Base-by-base conservation (phyloP, 768 basidiomycete genomes). In the Mycena galopus region DNA sequence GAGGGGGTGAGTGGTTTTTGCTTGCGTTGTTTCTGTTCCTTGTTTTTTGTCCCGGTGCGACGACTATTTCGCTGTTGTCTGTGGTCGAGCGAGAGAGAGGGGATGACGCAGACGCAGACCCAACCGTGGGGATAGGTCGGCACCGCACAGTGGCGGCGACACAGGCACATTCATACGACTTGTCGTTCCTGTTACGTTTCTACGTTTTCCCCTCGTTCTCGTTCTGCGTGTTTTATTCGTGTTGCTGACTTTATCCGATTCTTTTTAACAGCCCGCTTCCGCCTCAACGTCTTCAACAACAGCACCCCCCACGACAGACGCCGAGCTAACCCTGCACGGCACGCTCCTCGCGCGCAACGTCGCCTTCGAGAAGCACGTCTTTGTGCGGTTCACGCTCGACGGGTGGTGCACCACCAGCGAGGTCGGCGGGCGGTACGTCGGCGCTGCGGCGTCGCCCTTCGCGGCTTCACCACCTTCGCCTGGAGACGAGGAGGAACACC, bases 321-420 rank as follows among this genome's bases (percentile, higher is more conserved):
- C 44, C 44, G 44, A 79, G 50, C 82, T 72, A 7, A 80, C 83
- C 0, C 87, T 98, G 17, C 84, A 87, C 2, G 97, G 97, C 8
- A 90, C 93, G 10, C 82, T 98, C 67, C 88, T 95, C 59, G 95
- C 96, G 23, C 89, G 92, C 75, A 98, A 99, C 80, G 75, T 98
- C 64, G 85, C 94, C 0, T 99, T 94, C 73, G 92, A 94, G 80
- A 99, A 99, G 82, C 86, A 88, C 62, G 92, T 98, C 56, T 91
- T 89, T 0, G 87, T 98, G 0, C 86, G 97, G 1, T 99, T 97
- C 80, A 98, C 97, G 2, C 85, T 97, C 57, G 97, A 98, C 81
- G 91, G 93, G 58, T 99, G 97, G 97, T 90, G 93, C 73, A 99
- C 97, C 4, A 94, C 94, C 0, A 92, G 91, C 51, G 97, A 99